These are phyloP conservation scores for Musa acuminata DNA, from an alignment of 176 grass and related monocot genomes.

Conservation along the genomic window DNA sequence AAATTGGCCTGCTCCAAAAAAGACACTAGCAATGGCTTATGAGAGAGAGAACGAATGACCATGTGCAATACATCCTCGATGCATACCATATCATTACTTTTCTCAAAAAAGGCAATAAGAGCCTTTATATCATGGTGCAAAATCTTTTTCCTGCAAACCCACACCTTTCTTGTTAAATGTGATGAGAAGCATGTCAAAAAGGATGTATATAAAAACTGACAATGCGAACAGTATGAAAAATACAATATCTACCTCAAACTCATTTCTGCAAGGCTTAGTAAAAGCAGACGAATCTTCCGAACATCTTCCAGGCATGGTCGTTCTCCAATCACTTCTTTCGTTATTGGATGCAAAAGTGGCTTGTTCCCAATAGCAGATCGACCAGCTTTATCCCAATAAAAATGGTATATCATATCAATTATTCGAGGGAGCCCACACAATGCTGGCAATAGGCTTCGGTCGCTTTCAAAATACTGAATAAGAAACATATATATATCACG, in stretches of 20 bases:
- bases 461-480: constrained; percentile 79
- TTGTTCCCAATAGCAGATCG: constrained; percentile 46
- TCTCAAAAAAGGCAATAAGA: constrained; percentile 86
- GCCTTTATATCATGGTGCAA: constrained; percentile 67
- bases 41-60: constrained; percentile 76
- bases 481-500: constrained; percentile 86
- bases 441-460: constrained; percentile 47
- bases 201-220: background rate
- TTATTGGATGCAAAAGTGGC: constrained; percentile 50
- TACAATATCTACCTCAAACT: constrained; percentile 50
- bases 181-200: background rate
- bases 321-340: constrained; percentile 56
- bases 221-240: background rate
- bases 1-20: constrained; percentile 82
- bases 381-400: constrained; percentile 76
- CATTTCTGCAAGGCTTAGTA: constrained; percentile 96
- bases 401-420: constrained; percentile 59
- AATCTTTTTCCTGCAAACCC: constrained; percentile 65
- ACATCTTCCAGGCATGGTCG: constrained; percentile 68
- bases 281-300: constrained; percentile 73
- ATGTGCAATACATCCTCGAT: constrained; percentile 92
- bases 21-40: constrained; percentile 55
- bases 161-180: constrained; percentile 12
- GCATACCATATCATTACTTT: constrained; percentile 91
- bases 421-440: constrained; percentile 74